Conservation (phyloP, 176 grass and related monocot species). For the Phoenix roebelenii region DNA sequence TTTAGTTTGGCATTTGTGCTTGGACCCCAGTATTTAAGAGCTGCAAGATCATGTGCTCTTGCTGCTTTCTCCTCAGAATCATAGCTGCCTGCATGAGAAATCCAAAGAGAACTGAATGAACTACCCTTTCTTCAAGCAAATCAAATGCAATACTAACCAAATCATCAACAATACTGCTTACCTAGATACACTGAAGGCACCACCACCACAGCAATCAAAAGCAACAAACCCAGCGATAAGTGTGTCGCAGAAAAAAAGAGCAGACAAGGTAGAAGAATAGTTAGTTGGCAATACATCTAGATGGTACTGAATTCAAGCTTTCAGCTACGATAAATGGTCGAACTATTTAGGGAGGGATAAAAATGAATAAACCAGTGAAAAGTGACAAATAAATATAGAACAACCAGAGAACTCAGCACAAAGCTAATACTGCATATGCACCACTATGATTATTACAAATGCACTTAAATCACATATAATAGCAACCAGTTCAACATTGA, state of each 20-base stretch:
- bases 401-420: too few relatives aligned
- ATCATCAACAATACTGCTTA: conserved; percentile 18
- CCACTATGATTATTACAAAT: too few relatives aligned
- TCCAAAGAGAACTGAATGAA: neutral
- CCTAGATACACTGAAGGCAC: conserved; percentile 92
- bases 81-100: conserved; percentile 60
- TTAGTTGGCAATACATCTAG: too few relatives aligned
- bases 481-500: too few relatives aligned
- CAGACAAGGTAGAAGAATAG: neutral
- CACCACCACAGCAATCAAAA: neutral
- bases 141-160: neutral
- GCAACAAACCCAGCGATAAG: conserved; percentile 27
- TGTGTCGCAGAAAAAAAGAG: conserved; percentile 28
- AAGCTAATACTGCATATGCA: too few relatives aligned
- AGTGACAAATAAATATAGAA: too few relatives aligned
- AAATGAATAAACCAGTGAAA: too few relatives aligned
- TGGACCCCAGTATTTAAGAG: conserved; percentile 81
- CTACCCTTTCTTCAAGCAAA: neutral
- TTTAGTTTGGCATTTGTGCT: conserved; percentile 50
- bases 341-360: too few relatives aligned
- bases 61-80: conserved; percentile 87
- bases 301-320: too few relatives aligned
- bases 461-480: too few relatives aligned
- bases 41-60: conserved; percentile 82
- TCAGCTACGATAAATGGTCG: too few relatives aligned